Percentiles rank a stretch among this genome's conserved stretches.
Evolutionary conservation across 1,284 basidiomycete species (phyloP).

Genomic region (Tranzscheliella williamsii): DNA sequence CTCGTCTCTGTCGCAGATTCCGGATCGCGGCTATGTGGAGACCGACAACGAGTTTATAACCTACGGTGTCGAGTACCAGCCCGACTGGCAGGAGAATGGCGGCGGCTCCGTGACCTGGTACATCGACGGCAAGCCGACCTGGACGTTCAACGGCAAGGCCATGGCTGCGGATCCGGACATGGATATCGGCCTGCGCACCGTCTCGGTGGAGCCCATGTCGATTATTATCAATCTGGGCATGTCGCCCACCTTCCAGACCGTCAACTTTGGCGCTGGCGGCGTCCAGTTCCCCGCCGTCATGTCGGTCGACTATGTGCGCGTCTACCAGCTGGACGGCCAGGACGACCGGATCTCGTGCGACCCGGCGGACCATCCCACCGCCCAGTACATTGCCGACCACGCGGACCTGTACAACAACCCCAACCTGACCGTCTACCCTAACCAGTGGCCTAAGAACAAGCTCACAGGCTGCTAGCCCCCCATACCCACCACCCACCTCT

Average conservation of each 20-base stretch:
- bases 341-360: conserved; percentile 42
- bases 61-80: conserved; percentile 58
- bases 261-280: conserved; percentile 42
- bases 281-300: conserved; percentile 43
- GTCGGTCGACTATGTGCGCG: conserved; percentile 50
- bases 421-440: conserved; percentile 45
- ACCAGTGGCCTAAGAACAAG: conserved; percentile 51
- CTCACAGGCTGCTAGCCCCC: conserved; percentile 34
- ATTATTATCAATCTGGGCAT: conserved; percentile 57
- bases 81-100: conserved; percentile 51
- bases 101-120: conserved; percentile 54
- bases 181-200: conserved; percentile 44
- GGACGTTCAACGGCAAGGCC: conserved; percentile 42
- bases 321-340: conserved; percentile 51
- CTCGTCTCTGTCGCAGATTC: conserved; percentile 51
- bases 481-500: too few species aligned
- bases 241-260: conserved; percentile 51
- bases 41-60: conserved; percentile 24
- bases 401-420: conserved; percentile 55
- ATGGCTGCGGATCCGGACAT: conserved; percentile 28
- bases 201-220: conserved; percentile 56
- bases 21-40: conserved; percentile 44
- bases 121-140: conserved; percentile 52
- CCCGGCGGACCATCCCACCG: conserved; percentile 54
- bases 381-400: conserved; percentile 54